Evolutionary conservation across 2,329 filamentous ascomycete species (phyloP).

Genomic region (Claviceps spartinae): DNA sequence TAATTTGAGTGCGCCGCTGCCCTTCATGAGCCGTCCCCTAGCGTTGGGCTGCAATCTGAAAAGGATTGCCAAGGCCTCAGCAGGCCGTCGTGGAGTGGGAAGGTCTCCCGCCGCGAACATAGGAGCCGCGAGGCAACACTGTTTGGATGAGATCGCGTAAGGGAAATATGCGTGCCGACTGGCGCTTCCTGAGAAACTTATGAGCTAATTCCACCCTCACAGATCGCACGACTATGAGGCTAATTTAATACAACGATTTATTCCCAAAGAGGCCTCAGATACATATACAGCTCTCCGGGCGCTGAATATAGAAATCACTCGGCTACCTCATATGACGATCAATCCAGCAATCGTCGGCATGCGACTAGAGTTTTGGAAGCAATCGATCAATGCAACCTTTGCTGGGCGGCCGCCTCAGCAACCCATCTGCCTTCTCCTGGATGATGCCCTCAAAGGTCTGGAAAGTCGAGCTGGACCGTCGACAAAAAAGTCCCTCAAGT

Average conservation of each 20-base stretch:
- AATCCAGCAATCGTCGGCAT: slow-evolving; percentile 76
- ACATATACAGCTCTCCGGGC: slow-evolving; percentile 83
- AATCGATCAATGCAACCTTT: slow-evolving; percentile 67
- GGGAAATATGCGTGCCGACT: not conserved
- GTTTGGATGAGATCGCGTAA: slow-evolving; percentile 38
- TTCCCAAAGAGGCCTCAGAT: slow-evolving; percentile 60
- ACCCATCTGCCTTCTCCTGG: slow-evolving; percentile 74
- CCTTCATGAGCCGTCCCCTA: slow-evolving; percentile 26
- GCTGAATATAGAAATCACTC: slow-evolving; percentile 83
- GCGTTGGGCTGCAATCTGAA: slow-evolving; percentile 24
- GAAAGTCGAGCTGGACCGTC: slow-evolving; percentile 27
- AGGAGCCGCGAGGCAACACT: slow-evolving; percentile 39
- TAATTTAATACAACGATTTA: slow-evolving; percentile 72
- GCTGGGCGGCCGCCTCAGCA: slow-evolving; percentile 71
- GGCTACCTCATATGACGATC: slow-evolving; percentile 79
- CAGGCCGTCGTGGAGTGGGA: slow-evolving; percentile 25
- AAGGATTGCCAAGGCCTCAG: slow-evolving; percentile 18
- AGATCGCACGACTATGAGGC: slow-evolving; percentile 85
- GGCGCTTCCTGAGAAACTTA: no score
- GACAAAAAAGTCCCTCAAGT: slow-evolving; percentile 43
- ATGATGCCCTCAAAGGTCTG: slow-evolving; percentile 55
- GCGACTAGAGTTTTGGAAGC: slow-evolving; percentile 91
- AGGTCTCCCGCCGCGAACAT: slow-evolving; percentile 39
- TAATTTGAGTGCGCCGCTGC: not conserved
- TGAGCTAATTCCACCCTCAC: not conserved